Base-by-base conservation (phyloP, 208 protist species). In the Vickermania ingenoplastis region DNA sequence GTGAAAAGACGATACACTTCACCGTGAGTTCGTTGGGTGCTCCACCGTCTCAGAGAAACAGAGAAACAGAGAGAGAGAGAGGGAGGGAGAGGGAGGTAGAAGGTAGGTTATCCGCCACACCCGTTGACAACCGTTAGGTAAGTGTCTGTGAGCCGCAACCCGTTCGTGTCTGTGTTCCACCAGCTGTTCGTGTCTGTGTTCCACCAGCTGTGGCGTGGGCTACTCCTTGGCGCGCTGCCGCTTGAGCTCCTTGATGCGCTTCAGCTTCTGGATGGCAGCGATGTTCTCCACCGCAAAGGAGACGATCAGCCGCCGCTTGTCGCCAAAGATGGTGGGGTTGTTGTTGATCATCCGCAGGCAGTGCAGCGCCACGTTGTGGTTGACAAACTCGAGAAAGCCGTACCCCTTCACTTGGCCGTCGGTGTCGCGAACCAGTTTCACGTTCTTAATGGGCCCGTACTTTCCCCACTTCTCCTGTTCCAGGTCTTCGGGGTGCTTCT, bases 211-310 rank as follows among this genome's bases (percentile, higher is more conserved):
- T 52, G 53, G 17, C 3, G 36, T 45, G n/a, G n/a, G 29, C 22
- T 25, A 28, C 31, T 30, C 24, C 13, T 54, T 59, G 59, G 79
- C 58, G 27, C 74, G 80, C 29, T 83, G 59, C 4, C 57, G 65
- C 65, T 85, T 89, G 41, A 88, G 41, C 59, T 92, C 85, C 63
- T 89, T 83, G 28, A 92, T 83, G 11, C 83, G 84, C 70, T 86
- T 59, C 48, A 95, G 69, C 78, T 95, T 95, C 72, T 95, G 83
- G 57, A 96, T 67, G 17, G 86, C 86, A 52, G 79, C 83, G 31
- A 79, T 89, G 63, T 94, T 86, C 65, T 97, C 93, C 59, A 97
- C 78, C 14, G 90, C 86, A 50, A 97, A 97, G 45, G 91, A 91
- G 1, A 96, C 90, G 64, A 95, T 89, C 41, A 94, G 73, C 4